Evolutionary conservation across 208 protist species (phyloP).

Genomic region (Acanthamoeba castellanii): DNA sequence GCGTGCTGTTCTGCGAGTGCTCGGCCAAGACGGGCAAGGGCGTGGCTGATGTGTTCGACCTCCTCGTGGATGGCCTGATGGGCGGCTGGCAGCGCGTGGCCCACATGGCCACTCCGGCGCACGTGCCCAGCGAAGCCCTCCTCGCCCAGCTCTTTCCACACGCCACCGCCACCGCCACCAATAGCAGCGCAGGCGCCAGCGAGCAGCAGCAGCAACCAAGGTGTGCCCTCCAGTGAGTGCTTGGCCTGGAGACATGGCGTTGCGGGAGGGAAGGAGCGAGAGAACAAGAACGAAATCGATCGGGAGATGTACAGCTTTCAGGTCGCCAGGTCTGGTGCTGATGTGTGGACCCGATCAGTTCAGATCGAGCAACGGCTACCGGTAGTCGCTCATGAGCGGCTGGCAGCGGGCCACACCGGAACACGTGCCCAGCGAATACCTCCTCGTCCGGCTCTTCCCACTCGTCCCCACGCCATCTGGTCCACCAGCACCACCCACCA

Average conservation of each 20-base stretch:
- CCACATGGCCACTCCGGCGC: not conserved
- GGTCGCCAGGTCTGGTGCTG: too few species aligned
- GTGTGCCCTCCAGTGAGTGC: not conserved
- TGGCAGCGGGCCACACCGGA: not conserved
- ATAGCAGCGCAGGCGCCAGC: too few species aligned
- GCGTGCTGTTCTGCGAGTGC: not conserved
- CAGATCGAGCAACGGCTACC: too few species aligned
- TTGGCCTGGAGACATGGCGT: too few species aligned
- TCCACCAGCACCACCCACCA: too few species aligned
- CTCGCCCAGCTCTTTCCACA: not conserved
- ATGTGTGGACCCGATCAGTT: too few species aligned
- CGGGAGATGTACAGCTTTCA: too few species aligned
- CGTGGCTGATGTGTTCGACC: not conserved
- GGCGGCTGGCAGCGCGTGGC: not conserved
- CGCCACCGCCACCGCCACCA: too few species aligned
- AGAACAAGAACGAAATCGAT: too few species aligned
- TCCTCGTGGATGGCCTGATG: not conserved
- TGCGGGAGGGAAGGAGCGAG: too few species aligned
- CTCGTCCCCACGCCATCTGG: too few species aligned
- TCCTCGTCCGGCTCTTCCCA: not conserved
- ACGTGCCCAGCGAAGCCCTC: not conserved
- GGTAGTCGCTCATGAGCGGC: not conserved
- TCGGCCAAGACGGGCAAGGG: not conserved
- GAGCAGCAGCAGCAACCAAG: too few species aligned
- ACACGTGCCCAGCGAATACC: not conserved